Conservation (phyloP, 305 asterid genomes). For the Solanum aculeatissimum region DNA sequence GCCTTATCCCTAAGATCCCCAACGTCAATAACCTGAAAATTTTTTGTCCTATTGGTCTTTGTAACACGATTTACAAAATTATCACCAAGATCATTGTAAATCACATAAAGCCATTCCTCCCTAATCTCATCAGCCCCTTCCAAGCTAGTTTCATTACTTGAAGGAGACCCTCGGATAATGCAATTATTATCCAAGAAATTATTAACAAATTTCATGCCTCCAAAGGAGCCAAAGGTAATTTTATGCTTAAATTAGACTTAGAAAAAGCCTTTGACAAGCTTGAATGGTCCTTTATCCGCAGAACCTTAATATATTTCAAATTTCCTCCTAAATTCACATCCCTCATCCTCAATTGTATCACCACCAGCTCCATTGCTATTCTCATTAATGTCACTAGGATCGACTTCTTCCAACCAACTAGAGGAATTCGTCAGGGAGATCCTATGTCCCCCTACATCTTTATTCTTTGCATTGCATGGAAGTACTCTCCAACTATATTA, state of each 20-base stretch:
- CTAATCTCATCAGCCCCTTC: not conserved
- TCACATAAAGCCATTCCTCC: no score
- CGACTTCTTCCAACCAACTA: not conserved
- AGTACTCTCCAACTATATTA: not conserved
- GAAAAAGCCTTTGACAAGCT: not conserved
- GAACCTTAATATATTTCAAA: no score
- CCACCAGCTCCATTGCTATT: not conserved
- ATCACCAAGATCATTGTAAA: no score
- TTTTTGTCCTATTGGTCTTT: no score
- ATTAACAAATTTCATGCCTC: not conserved
- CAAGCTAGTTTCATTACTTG: not conserved
- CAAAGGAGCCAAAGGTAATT: not conserved
- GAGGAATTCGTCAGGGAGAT: not conserved
- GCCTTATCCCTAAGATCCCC: no score
- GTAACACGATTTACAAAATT: no score
- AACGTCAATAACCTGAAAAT: no score
- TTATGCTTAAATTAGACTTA: no score
- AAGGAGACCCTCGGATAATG: not conserved
- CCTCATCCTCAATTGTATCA: not conserved
- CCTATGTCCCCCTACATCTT: not conserved
- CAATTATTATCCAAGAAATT: no score
- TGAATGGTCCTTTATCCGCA: not conserved
- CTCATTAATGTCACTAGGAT: not conserved
- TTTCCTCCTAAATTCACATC: not conserved
- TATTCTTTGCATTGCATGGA: no score